phyloP scores from a whole-genome alignment of 805 yeast species.

The Zygotorulaspora danielsina region DNA sequence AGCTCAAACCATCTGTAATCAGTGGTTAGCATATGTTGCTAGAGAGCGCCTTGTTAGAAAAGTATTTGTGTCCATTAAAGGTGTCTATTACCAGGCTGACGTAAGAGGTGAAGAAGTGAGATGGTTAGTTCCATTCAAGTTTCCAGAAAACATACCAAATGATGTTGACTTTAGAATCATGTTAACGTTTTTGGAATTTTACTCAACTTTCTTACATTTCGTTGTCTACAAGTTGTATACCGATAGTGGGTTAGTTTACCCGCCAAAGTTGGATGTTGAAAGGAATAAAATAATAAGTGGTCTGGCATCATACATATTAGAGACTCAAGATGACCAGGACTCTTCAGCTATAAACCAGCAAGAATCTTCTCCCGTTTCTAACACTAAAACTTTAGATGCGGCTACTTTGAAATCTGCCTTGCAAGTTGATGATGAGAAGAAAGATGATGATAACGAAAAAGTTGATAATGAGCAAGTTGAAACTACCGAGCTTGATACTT shows the following conservation, averaged over 20 bases:
- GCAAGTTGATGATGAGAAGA: constrained; percentile 40
- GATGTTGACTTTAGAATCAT: constrained; percentile 95
- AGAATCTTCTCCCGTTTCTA: constrained; percentile 22
- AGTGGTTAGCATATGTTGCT: constrained; percentile 93
- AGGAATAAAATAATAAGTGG: constrained; percentile 88
- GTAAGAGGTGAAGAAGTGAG: constrained; percentile 88
- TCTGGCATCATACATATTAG: constrained; percentile 73
- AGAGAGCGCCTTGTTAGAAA: constrained; percentile 76
- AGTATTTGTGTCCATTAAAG: constrained; percentile 94
- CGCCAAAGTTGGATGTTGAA: constrained; percentile 73
- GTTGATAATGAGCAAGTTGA: constrained; percentile 38
- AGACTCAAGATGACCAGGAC: constrained; percentile 38
- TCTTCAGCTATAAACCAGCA: constrained; percentile 38
- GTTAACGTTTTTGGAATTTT: constrained; percentile 94
- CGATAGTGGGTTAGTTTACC: constrained; percentile 82
- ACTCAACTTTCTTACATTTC: constrained; percentile 86
- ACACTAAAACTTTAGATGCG: constrained; percentile 35
- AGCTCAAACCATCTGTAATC: constrained; percentile 81
- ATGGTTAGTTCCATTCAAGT: constrained; percentile 96
- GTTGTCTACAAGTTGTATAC: constrained; percentile 80
- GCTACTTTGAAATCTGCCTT: constrained; percentile 54
- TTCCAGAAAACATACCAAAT: constrained; percentile 90
- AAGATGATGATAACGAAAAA: constrained; percentile 36
- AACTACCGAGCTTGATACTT: constrained; percentile 60
- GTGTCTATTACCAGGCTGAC: constrained; percentile 89